These are phyloP conservation scores for Leucogyrophana mollusca DNA, from an alignment of 768 basidiomycete genomes.

Conservation along the genomic window DNA sequence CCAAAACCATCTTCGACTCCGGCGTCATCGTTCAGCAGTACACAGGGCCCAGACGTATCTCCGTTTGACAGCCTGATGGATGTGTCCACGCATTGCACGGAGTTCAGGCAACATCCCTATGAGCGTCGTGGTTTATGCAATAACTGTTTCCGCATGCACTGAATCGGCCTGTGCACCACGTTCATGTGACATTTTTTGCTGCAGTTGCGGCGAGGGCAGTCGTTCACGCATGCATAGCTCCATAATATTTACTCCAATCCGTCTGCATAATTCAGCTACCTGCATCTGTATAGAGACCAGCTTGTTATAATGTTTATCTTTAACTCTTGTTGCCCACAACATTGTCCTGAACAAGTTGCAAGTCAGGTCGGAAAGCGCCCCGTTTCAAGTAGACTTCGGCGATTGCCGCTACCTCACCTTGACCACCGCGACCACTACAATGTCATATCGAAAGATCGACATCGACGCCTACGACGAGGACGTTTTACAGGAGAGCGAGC, in stretches of 20 bases:
- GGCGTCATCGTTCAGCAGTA: slow-evolving; percentile 34
- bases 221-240: no score
- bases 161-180: not conserved
- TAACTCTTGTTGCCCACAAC: no score
- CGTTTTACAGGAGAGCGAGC: slow-evolving; percentile 75
- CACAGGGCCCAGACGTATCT: slow-evolving; percentile 44
- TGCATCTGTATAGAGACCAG: no score
- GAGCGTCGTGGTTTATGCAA: slow-evolving; percentile 65
- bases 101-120: slow-evolving; percentile 68
- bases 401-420: no score
- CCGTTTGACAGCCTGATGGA: slow-evolving; percentile 68
- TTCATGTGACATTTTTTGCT: no score
- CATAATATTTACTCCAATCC: no score
- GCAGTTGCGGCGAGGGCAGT: no score
- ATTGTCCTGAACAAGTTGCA: no score
- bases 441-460: slow-evolving; percentile 89
- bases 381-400: no score
- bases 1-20: slow-evolving; percentile 24
- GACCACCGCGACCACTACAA: slow-evolving; percentile 4
- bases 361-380: no score
- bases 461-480: slow-evolving; percentile 95
- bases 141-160: slow-evolving; percentile 61
- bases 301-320: no score
- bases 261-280: no score
- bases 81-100: slow-evolving; percentile 39